phyloP scores from a whole-genome alignment of 2,329 filamentous ascomycete species.

The Colletotrichum eleusines region DNA sequence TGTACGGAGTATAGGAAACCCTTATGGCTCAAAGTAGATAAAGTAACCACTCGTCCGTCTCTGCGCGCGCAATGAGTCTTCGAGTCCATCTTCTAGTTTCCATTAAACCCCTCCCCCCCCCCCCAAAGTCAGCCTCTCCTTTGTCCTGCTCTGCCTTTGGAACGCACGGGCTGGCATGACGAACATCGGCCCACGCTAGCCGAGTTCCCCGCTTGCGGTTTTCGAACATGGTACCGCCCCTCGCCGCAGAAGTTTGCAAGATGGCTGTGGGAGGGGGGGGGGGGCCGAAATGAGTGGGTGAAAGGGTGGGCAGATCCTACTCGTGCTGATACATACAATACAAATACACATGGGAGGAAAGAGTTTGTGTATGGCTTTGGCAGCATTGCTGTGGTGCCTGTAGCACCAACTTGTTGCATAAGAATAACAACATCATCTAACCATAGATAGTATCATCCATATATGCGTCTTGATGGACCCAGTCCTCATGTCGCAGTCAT shows the following conservation, averaged over 20 bases:
- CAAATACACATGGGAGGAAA: too few species aligned
- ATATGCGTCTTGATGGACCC: neutral
- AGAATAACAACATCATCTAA: neutral
- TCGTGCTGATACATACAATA: too few species aligned
- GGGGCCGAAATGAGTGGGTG: neutral
- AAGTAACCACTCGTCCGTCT: neutral
- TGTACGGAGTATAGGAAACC: too few species aligned
- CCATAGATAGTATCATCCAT: too few species aligned
- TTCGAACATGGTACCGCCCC: neutral
- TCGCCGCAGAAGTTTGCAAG: neutral
- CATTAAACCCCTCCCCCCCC: too few species aligned
- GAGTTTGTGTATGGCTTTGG: neutral
- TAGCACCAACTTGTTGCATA: too few species aligned
- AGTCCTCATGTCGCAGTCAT: conserved; percentile 1
- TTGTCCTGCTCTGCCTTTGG: neutral
- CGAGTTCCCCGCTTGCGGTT: conserved; percentile 21
- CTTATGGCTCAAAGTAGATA: neutral
- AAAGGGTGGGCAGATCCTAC: neutral
- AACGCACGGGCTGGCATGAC: conserved; percentile 21
- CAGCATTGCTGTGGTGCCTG: too few species aligned
- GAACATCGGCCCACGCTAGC: conserved; percentile 5
- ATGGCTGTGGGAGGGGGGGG: neutral
- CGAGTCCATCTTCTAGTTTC: neutral
- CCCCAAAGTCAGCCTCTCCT: neutral
- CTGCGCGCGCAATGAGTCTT: neutral